Percentiles rank a stretch among this genome's conserved stretches.
phyloP scores from a whole-genome alignment of 2,329 filamentous ascomycete species.

The Neoascochyta sp. region DNA sequence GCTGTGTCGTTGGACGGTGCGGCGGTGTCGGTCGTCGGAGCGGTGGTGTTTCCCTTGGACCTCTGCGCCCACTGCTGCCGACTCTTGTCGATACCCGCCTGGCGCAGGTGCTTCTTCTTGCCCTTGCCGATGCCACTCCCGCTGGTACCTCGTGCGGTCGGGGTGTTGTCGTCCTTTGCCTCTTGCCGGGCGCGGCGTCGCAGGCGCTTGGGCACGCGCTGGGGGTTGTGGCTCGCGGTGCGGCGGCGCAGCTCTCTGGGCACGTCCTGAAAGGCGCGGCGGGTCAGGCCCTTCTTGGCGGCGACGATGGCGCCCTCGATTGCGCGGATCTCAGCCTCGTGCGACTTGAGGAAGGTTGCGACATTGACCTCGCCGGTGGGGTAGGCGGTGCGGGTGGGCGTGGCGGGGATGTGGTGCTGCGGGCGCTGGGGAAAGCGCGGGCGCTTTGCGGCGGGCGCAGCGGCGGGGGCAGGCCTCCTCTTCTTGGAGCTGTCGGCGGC shows the following conservation, averaged over 20 bases:
- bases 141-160: conserved; percentile 65
- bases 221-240: conserved; percentile 93
- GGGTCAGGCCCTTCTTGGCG: conserved; percentile 61
- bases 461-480: conserved; percentile 17
- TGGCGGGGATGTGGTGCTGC: conserved; percentile 28
- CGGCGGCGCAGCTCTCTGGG: conserved; percentile 78
- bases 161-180: conserved; percentile 89
- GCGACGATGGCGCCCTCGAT: conserved; percentile 77
- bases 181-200: conserved; percentile 64
- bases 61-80: conserved; percentile 60
- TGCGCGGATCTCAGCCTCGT: conserved; percentile 84
- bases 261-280: conserved; percentile 85
- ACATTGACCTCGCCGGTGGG: conserved; percentile 77
- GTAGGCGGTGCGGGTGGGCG: conserved; percentile 49
- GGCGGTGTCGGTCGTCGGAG: conserved; percentile 3
- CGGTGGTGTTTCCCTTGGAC: conserved; percentile 22
- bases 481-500: conserved; percentile 23
- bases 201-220: conserved; percentile 77
- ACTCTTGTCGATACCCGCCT: conserved; percentile 71
- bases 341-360: conserved; percentile 75
- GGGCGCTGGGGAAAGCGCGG: conserved; percentile 25
- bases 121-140: conserved; percentile 54
- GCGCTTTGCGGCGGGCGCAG: conserved; percentile 17
- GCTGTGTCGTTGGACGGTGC: conserved; percentile 13
- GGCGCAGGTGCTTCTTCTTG: conserved; percentile 54